A percentile compares a stretch with the other conserved stretches of the same genome.
Evolutionary conservation across 306 rosid genomes (phyloP).

Genomic region (Ormosia semicastrata): DNA sequence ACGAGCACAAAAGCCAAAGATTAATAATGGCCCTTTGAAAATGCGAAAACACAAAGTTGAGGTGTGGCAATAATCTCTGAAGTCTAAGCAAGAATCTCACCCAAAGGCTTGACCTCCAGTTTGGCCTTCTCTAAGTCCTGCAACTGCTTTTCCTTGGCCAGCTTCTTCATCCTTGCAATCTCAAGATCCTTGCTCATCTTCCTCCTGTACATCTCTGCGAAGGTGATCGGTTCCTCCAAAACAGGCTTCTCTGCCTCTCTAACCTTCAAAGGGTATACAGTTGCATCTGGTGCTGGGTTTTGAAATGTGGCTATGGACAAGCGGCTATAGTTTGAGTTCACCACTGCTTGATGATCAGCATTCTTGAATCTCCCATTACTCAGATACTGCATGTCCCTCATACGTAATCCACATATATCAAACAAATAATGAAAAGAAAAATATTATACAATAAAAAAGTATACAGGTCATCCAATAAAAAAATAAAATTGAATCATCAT

Average conservation of each 20-base stretch:
- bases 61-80: background rate
- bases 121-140: constrained; percentile 21
- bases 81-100: constrained; percentile 51
- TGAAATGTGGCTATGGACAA: constrained; percentile 92
- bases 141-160: constrained; percentile 48
- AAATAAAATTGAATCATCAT: too few species aligned
- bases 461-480: too few species aligned
- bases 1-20: too few species aligned
- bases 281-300: constrained; percentile 73
- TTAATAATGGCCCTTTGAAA: too few species aligned
- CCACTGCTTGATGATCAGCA: constrained; percentile 95
- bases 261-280: constrained; percentile 62
- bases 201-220: constrained; percentile 69
- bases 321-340: constrained; percentile 73
- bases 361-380: constrained; percentile 94
- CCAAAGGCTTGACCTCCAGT: constrained; percentile 37
- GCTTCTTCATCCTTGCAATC: constrained; percentile 60
- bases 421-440: background rate
- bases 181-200: constrained; percentile 78
- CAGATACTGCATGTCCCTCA: constrained; percentile 44
- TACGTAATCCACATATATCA: background rate
- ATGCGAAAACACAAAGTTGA: too few species aligned
- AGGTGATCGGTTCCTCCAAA: constrained; percentile 62
- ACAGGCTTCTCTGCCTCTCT: constrained; percentile 66
- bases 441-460: too few species aligned